A percentile compares a stretch with the other conserved stretches of the same genome.
Evolutionary conservation across 176 grass and related monocot species (phyloP).

Genomic region (Thalia dealbata): DNA sequence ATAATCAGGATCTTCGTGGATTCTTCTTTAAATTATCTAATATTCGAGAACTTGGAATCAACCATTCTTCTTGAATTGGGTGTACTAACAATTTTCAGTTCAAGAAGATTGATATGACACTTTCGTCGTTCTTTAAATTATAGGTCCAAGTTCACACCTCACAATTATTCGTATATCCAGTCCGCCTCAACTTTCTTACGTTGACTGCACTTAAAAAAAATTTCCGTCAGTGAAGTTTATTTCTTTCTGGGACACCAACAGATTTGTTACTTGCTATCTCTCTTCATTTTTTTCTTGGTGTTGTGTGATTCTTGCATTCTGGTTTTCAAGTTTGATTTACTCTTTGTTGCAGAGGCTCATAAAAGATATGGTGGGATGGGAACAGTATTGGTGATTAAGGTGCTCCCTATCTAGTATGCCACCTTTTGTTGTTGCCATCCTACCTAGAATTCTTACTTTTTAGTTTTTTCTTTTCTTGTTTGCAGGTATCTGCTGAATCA

Average conservation of each 20-base stretch:
- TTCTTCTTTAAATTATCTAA: no score
- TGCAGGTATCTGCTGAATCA: conserved; percentile 87
- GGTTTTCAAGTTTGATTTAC: conserved; percentile 9
- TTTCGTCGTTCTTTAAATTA: no score
- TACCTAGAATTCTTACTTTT: conserved; percentile 3
- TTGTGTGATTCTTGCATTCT: not conserved
- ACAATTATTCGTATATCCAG: no score
- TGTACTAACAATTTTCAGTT: no score
- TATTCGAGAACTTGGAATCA: no score
- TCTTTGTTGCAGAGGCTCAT: conserved; percentile 73
- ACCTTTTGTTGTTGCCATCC: not conserved
- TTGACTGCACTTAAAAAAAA: not conserved
- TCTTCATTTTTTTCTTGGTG: not conserved
- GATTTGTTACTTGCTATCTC: not conserved
- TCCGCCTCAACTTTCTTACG: not conserved
- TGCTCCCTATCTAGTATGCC: not conserved
- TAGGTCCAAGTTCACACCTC: no score
- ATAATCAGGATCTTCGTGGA: no score
- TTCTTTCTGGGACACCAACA: not conserved
- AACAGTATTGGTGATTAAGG: conserved; percentile 93
- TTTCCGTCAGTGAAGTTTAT: not conserved
- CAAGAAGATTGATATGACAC: no score
- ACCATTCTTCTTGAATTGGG: no score
- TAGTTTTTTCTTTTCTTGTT: conserved; percentile 8
- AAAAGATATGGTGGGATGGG: conserved; percentile 93